Base-by-base conservation (phyloP, 352 stramenopile genomes). In the Phytophthora aleatoria region DNA sequence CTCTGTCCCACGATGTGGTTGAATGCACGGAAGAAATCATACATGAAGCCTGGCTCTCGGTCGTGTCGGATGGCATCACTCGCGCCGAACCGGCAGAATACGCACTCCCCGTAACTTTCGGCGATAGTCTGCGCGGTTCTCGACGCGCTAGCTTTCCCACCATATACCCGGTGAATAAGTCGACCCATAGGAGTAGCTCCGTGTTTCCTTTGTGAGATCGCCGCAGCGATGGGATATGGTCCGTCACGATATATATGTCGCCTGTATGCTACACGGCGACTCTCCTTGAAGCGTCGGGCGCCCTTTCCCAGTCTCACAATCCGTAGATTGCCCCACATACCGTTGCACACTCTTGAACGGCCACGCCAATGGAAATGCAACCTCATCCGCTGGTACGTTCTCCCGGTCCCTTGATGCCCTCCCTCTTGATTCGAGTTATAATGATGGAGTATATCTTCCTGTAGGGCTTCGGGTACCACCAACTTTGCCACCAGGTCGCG, bases 1-100 rank as follows among this genome's bases (percentile, higher is more conserved):
- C 33, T 16, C 20, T 77, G 64, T 5, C 54, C 49, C 0, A 69
- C 38, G 1, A 73, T 53, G 15, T 24, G 44, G 13, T 66, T 73
- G 30, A 71, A 73, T 0, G 44, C 50, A 8, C 57, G 31, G 45
- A 69, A 73, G 13, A 71, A 58, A 41, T 68, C 51, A 10, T 59
- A 58, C 63, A 73, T 76, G 28, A 76, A 76, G 12, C 35, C 55
- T 10, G 55, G 44, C 20, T 63, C 33, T 2, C 55, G 55, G 24
- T 56, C 45, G 15, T 64, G 56, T 7, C 45, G 36, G 12, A 64
- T 50, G 4, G 28, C 47, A 12, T 64, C 45, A 10, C 56, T 57
- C 15, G 36, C 56, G 8, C 47, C 56, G 12, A 64, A 64, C 0
- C 47, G 47, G 3, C 45, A 28, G 13, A 61, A 53, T 4, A 28